A percentile compares a stretch with the other conserved stretches of the same genome.
phyloP scores from a whole-genome alignment of 75 land plant species.

The Picea sitchensis region DNA sequence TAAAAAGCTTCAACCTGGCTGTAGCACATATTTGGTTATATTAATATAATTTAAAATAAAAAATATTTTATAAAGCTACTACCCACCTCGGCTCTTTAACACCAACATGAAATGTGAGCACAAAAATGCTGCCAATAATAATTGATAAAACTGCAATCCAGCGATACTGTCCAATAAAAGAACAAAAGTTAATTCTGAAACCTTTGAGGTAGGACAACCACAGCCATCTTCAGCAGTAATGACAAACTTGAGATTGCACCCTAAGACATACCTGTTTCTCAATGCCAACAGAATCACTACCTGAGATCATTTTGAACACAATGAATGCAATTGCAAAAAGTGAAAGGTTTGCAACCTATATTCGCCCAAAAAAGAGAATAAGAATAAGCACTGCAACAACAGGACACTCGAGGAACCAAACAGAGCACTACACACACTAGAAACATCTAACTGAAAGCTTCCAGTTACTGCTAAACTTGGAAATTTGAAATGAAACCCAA shows the following conservation, averaged over 20 bases:
- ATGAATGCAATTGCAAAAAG: constrained; percentile 79
- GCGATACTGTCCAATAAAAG: constrained; percentile 58
- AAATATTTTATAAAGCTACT: neutral
- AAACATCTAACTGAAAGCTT: neutral
- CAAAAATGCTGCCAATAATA: constrained; percentile 81
- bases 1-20: neutral
- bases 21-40: neutral
- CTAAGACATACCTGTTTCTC: constrained; percentile 63
- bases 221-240: neutral
- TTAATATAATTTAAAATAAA: neutral
- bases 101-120: constrained; percentile 64
- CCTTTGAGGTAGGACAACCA: neutral
- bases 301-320: constrained; percentile 46
- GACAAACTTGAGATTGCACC: neutral
- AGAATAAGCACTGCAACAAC: neutral
- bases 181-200: constrained; percentile 9
- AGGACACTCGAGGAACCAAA: neutral
- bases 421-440: neutral
- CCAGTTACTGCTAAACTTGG: neutral
- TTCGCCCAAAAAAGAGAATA: neutral
- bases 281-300: constrained; percentile 35
- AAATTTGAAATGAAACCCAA: constrained; percentile 5
- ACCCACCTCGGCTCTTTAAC: constrained; percentile 87
- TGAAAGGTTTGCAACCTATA: constrained; percentile 87
- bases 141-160: constrained; percentile 87